These are phyloP conservation scores for Tulasnella sp. DNA, from an alignment of 768 basidiomycete species.

Conservation along the genomic window DNA sequence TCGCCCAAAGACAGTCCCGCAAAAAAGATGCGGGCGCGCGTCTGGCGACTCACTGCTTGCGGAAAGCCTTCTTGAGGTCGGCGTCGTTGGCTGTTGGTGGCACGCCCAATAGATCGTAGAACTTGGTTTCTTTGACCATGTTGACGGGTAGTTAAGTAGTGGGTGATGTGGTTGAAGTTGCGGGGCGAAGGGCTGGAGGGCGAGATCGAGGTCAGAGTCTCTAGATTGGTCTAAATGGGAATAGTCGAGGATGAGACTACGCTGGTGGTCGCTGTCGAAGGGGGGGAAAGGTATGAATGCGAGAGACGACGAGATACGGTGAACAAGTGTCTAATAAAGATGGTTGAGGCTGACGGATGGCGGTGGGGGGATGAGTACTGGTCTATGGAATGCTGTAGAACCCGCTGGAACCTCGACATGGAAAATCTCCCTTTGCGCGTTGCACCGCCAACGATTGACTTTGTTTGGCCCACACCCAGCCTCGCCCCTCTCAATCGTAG, in stretches of 20 bases:
- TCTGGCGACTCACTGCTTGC: constrained; percentile 64
- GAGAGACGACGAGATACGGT: background rate
- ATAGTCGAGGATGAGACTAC: background rate
- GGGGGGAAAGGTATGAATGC: background rate
- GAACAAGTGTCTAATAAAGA: background rate
- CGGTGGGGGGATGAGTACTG: background rate
- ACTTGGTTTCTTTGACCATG: constrained; percentile 75
- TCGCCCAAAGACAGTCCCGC: no score
- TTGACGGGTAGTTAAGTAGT: constrained; percentile 28
- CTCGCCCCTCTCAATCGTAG: background rate
- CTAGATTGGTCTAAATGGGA: constrained; percentile 19
- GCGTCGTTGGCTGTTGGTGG: constrained; percentile 69
- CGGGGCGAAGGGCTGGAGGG: constrained; percentile 7
- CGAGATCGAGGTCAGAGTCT: background rate
- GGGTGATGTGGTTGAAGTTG: background rate
- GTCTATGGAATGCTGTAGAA: background rate
- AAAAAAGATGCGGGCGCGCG: background rate
- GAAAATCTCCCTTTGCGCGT: background rate
- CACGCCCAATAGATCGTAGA: constrained; percentile 89
- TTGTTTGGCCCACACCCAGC: background rate
- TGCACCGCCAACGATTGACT: background rate
- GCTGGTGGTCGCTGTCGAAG: background rate
- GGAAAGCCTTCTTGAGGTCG: constrained; percentile 93
- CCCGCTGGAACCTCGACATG: background rate
- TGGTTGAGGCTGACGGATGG: background rate